phyloP scores from a whole-genome alignment of 164 flowering plant species.

The Akebia trifoliata region DNA sequence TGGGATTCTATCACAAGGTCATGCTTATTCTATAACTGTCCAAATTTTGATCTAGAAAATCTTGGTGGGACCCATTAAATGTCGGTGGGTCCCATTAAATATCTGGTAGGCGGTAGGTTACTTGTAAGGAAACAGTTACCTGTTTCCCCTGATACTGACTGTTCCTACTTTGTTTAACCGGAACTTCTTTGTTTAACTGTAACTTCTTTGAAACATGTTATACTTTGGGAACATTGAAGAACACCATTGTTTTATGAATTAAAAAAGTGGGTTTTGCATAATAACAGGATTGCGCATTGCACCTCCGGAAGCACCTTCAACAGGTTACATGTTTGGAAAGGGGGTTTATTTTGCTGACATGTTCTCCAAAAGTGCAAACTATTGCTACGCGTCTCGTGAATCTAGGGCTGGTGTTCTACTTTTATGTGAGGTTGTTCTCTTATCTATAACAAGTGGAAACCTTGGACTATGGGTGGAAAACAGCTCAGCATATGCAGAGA shows the following conservation, averaged over 20 bases:
- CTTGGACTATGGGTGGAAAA: background rate
- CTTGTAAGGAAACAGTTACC: no score
- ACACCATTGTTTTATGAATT: background rate
- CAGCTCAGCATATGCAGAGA: background rate
- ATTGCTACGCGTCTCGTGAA: slow-evolving; percentile 55
- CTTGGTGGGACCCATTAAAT: background rate
- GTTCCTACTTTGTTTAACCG: background rate
- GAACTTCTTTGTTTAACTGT: background rate
- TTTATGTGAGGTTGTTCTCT: slow-evolving; percentile 69
- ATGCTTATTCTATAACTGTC: background rate
- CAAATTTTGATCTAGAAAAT: background rate
- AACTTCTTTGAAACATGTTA: background rate
- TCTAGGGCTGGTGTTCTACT: slow-evolving; percentile 71
- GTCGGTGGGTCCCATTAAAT: no score
- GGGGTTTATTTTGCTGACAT: slow-evolving; percentile 98
- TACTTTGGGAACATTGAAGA: background rate
- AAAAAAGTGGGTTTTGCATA: background rate
- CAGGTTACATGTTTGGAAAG: slow-evolving; percentile 97
- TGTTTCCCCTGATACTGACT: no score
- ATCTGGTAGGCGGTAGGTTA: no score
- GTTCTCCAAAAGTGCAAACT: slow-evolving; percentile 98
- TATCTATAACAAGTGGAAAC: background rate
- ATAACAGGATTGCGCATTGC: slow-evolving; percentile 80
- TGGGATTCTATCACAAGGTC: slow-evolving; percentile 91
- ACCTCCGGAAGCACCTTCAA: slow-evolving; percentile 94